A percentile compares a stretch with the other conserved stretches of the same genome.
Conservation (phyloP, 2,329 filamentous ascomycete species). For the Endoconidiophora polonica region DNA sequence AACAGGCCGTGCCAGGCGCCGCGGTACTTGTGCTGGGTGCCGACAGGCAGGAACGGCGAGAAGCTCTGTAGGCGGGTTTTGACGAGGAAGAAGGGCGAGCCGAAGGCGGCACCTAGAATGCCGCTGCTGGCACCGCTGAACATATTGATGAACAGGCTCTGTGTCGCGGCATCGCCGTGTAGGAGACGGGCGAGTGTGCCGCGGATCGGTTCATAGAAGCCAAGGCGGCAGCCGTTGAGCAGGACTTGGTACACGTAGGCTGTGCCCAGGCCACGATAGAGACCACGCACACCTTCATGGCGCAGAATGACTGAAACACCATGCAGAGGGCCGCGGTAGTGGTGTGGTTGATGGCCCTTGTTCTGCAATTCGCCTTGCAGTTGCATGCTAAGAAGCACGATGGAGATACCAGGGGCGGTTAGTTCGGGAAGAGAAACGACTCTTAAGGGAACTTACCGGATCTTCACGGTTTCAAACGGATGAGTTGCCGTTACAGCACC, state of each 20-base stretch:
- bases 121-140: slow-evolving; percentile 80
- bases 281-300: slow-evolving; percentile 72
- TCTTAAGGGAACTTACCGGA: slow-evolving; percentile 44
- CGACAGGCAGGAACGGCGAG: slow-evolving; percentile 81
- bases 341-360: slow-evolving; percentile 66
- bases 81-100: slow-evolving; percentile 92
- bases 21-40: slow-evolving; percentile 87
- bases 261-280: slow-evolving; percentile 78
- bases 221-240: slow-evolving; percentile 87
- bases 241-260: slow-evolving; percentile 95
- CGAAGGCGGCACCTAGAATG: slow-evolving; percentile 78
- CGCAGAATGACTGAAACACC: slow-evolving; percentile 77
- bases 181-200: slow-evolving; percentile 50
- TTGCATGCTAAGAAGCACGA: slow-evolving; percentile 49
- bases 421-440: slow-evolving; percentile 7
- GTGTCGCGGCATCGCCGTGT: slow-evolving; percentile 54
- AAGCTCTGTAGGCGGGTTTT: slow-evolving; percentile 93
- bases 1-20: slow-evolving; percentile 70
- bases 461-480: slow-evolving; percentile 98
- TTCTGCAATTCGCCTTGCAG: slow-evolving; percentile 87
- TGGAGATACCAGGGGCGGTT: neutral
- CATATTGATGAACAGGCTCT: slow-evolving; percentile 84
- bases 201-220: slow-evolving; percentile 94
- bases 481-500: slow-evolving; percentile 95
- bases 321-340: slow-evolving; percentile 85